Evolutionary conservation across 2,329 filamentous ascomycete genomes (phyloP).

Genomic region (Aspergillus brunneoviolaceus): DNA sequence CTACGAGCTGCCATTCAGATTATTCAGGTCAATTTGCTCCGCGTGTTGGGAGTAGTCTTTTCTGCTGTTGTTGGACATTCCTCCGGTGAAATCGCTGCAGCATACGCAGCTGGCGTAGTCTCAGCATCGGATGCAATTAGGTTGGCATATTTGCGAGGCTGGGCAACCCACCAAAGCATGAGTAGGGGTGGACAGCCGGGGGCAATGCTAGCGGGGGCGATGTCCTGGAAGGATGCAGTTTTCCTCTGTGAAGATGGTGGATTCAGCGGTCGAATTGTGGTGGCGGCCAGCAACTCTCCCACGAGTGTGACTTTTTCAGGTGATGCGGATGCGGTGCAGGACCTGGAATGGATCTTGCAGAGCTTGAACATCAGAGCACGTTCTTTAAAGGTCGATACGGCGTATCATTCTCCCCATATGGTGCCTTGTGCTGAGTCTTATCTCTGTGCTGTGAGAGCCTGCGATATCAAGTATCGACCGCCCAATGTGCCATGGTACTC

Average conservation of each 20-base stretch:
- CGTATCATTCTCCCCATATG: conserved; percentile 51
- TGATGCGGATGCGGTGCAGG: conserved; percentile 36
- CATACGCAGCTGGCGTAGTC: conserved; percentile 35
- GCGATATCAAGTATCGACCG: background rate
- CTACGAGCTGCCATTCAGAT: conserved; percentile 24
- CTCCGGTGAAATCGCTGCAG: conserved; percentile 52
- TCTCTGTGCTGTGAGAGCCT: conserved; percentile 19
- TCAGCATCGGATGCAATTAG: conserved; percentile 38
- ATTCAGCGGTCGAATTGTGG: conserved; percentile 30
- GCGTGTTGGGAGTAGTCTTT: conserved; percentile 30
- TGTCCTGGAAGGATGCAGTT: conserved; percentile 3
- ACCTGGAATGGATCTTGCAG: conserved; percentile 2
- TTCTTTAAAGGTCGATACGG: conserved; percentile 43
- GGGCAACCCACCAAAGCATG: conserved; percentile 23
- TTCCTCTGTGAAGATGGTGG: background rate
- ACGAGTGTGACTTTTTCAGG: conserved; percentile 49
- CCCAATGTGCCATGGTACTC: conserved; percentile 28
- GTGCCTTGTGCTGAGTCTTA: conserved; percentile 33
- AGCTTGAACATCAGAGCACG: conserved; percentile 29
- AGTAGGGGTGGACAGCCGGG: conserved; percentile 27
- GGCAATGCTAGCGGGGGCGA: conserved; percentile 49
- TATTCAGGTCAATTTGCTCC: conserved; percentile 20
- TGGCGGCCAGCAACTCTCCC: conserved; percentile 45
- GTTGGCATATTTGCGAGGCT: conserved; percentile 47
- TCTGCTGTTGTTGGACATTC: conserved; percentile 48